Evolutionary conservation across 1,139 yeast genomes (phyloP).

Genomic region (Zygosaccharomyces pseudobailii): DNA sequence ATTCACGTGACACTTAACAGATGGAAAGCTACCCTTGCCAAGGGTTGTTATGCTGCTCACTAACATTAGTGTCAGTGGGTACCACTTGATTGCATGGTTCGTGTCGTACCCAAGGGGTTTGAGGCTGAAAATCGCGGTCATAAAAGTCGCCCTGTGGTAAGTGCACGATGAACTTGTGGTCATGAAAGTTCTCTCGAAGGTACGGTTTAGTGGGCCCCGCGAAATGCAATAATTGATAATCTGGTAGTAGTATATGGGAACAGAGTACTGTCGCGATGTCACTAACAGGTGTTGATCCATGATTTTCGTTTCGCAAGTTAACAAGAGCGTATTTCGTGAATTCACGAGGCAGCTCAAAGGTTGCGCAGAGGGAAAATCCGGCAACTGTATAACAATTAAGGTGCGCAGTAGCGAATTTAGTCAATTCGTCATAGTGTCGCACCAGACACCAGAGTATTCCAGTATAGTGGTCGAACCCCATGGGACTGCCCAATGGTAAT

Average conservation of each 20-base stretch:
- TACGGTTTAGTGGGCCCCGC: conserved; percentile 2
- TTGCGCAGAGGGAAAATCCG: neutral
- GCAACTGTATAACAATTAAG: conserved; percentile 2
- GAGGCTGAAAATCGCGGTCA: neutral
- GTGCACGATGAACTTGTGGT: neutral
- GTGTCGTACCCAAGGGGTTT: neutral
- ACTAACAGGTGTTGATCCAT: neutral
- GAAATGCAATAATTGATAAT: neutral
- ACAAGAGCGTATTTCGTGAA: conserved; percentile 6
- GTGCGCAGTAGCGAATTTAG: conserved; percentile 5
- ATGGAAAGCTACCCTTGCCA: neutral
- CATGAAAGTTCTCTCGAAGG: neutral
- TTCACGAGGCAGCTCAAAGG: conserved; percentile 7
- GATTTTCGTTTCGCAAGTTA: neutral
- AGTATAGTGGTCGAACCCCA: conserved; percentile 10
- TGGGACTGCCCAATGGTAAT: neutral
- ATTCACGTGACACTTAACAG: neutral
- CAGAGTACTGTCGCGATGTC: neutral
- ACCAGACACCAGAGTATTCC: conserved; percentile 10
- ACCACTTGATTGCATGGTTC: neutral
- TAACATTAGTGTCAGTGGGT: neutral
- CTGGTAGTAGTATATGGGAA: neutral
- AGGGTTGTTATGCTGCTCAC: neutral
- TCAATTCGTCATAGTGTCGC: conserved; percentile 7
- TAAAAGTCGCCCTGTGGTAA: neutral